phyloP scores from a whole-genome alignment of 139 green algal species.

The Chlamydomonas sphaeroides region DNA sequence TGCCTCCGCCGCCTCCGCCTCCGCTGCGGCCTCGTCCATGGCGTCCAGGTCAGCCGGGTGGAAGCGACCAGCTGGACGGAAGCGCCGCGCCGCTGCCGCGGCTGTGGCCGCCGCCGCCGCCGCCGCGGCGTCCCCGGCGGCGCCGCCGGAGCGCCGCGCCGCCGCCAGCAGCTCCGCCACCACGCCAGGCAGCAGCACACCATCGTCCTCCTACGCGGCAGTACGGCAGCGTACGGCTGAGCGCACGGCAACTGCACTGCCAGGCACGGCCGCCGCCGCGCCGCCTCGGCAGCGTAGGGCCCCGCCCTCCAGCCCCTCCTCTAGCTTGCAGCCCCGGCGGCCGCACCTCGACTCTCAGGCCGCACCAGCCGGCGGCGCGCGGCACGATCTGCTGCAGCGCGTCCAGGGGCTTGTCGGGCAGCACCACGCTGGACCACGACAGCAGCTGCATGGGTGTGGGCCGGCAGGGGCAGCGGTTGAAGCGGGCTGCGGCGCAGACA shows the following conservation, averaged over 20 bases:
- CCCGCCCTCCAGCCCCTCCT: background rate
- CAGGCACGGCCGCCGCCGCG: too few relatives aligned
- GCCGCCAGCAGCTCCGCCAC: conserved; percentile 6
- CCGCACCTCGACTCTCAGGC: conserved; percentile 2
- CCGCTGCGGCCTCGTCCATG: conserved; percentile 4
- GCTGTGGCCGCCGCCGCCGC: too few relatives aligned
- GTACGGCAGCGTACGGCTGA: too few relatives aligned
- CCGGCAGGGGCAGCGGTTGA: too few relatives aligned
- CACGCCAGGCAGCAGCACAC: conserved; percentile 11
- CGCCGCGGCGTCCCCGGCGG: background rate
- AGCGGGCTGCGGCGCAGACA: too few relatives aligned
- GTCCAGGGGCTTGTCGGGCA: conserved; percentile 30
- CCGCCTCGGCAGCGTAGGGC: too few relatives aligned
- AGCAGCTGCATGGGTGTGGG: too few relatives aligned
- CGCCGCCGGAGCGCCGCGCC: background rate
- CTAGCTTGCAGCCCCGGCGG: too few relatives aligned
- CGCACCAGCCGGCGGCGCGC: background rate
- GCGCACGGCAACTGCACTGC: too few relatives aligned
- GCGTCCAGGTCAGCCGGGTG: conserved; percentile 25
- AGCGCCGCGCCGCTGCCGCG: background rate
- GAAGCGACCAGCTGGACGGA: background rate
- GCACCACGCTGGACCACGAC: background rate
- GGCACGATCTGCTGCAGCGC: conserved; percentile 36
- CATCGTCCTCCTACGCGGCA: conserved; percentile 29
- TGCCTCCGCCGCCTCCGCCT: background rate